phyloP scores from a whole-genome alignment of 352 stramenopile genomes.

The Globisporangium mamillatum region DNA sequence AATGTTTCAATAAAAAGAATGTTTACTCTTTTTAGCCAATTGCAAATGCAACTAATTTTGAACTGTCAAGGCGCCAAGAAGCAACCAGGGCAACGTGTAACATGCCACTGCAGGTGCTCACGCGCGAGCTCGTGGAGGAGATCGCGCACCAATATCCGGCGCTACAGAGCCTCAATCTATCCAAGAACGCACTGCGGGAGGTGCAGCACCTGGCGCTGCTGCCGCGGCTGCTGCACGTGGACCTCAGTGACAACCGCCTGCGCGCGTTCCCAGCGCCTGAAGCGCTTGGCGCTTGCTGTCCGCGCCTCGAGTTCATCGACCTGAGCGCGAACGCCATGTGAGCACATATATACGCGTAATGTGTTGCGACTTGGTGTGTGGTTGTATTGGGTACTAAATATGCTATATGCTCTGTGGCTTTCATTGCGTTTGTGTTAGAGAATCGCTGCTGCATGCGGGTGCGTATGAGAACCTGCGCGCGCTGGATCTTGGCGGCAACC shows the following conservation, averaged over 20 bases:
- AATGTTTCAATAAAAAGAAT: too few relatives aligned
- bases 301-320: conserved; percentile 38
- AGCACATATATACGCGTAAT: conserved; percentile 4
- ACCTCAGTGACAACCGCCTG: conserved; percentile 62
- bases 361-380: neutral
- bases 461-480: conserved; percentile 29
- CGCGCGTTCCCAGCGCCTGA: conserved; percentile 32
- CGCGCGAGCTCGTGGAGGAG: conserved; percentile 55
- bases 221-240: conserved; percentile 43
- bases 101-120: conserved; percentile 58
- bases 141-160: conserved; percentile 57
- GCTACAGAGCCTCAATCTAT: conserved; percentile 64
- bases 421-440: conserved; percentile 17
- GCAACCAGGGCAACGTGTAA: neutral
- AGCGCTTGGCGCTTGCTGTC: conserved; percentile 27
- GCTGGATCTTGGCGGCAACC: conserved; percentile 46
- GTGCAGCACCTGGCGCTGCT: conserved; percentile 51
- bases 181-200: conserved; percentile 49
- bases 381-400: neutral
- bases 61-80: neutral
- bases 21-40: neutral
- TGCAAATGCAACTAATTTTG: neutral
- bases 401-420: neutral
- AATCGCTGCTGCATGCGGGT: conserved; percentile 40
- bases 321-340: conserved; percentile 58